Base-by-base conservation (phyloP, 2,329 filamentous ascomycete species). In the Fusarium begoniae region DNA sequence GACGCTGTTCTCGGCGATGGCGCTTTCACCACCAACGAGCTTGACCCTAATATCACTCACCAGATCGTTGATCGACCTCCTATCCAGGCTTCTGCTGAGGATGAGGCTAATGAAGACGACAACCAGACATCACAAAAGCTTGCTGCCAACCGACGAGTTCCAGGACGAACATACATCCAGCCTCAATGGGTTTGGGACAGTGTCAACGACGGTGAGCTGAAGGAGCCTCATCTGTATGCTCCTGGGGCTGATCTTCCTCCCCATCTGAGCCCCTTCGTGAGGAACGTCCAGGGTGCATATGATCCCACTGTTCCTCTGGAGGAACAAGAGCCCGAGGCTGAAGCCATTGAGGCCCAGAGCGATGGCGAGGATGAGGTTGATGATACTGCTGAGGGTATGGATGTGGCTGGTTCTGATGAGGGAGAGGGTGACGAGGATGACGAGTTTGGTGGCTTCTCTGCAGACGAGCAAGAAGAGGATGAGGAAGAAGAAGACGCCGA, bases 131-230 rank as follows among this genome's bases (percentile, higher is more conserved):
- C 85, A 54, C 89, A 88, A 81, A 89, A 87, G 81, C 84, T 91
- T 63, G 86, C 81, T 32, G 83, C 83, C 67, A 93, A 94, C 79
- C 90, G 90, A 73, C 91, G 95, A 70, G 92, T 98, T 70, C 95
- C 96, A n/a, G 96, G 96, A 41, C 90, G 96, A 75, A 94, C 91
- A 73, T 99, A 99, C 78, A 85, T 99, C 63, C 96, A 99, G 85
- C 96, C 96, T 26, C 96, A 99, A 82, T 99, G 97, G 96, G 91
- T 99, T 8, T 99, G 96, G 96, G 96, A 99, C 80, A 96, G 94
- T 79, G 86, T 98, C 81, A 99, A 99, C 81, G 94, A 96, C 51
- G 94, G 94, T 72, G 94, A 96, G 83, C 86, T 99, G 63, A 91
- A 98, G 81, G 89, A 93, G 74, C 90, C 95, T 38, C 94, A 98